Evolutionary conservation across 345 rosid species (phyloP), one percentile per base, ranked within the genome.

Genomic region (Corchorus olitorius): DNA sequence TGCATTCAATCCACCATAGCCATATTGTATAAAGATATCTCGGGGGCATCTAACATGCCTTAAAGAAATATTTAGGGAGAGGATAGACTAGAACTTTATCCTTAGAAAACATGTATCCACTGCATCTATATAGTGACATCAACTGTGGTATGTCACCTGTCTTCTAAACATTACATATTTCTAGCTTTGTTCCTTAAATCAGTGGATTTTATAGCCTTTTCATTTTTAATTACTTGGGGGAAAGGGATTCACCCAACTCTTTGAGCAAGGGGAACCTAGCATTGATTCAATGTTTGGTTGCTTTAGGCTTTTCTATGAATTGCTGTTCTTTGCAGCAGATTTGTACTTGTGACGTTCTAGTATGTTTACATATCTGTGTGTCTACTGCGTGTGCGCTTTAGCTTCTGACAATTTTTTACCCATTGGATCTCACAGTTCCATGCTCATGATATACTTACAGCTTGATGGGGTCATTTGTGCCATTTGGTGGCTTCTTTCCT

Each of bases 381-480:
- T 59, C 6, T 19, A 4, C 62, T 59, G 37, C 15, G 16, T 50
- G 43, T 72, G 53, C 73, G 41, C 50, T 71, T 78, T 73, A 74
- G 48, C 84, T 75, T 61, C 81, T 77, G 50, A 68, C 81, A 45
- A 27, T 35, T 72, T 58, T 68, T 37, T 50, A 39, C 63, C 74
- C 64, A 52, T 22, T 74, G 77, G 82, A 75, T 87, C 87, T 84
- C 81, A 83, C 86, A 76, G 84, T 83, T 79, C 65, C 71, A 54
- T 81, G 79, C 80, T 80, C 76, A 78, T 84, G 82, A 75, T 70
- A 75, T 83, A 68, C 76, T 78, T 81, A 43, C 94, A 88, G 94
- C 86, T 92, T 90, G 81, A 82, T 90, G 94, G 88, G 85, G 72
- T 92, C 97, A 0, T 90, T 90, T 76, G 89, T 92, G 35, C 97